Base-by-base conservation (phyloP, 768 basidiomycete species). In the Scleroderma bovista region DNA sequence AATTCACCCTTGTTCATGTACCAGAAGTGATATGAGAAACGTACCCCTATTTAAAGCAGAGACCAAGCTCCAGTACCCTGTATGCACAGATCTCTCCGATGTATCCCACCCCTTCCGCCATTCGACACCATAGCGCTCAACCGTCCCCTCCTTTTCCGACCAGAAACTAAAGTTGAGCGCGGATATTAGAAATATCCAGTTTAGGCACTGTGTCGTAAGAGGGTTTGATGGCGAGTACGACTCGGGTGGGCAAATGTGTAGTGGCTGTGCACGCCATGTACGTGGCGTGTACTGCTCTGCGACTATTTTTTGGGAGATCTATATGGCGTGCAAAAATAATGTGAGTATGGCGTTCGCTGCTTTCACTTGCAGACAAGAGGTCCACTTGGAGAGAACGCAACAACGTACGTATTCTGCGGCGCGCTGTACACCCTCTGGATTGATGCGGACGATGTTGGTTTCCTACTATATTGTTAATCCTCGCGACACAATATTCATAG, bases 101-200 rank as follows among this genome's bases (percentile, higher is more conserved):
- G 67, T 70, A 13, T 67, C 69, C 87, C 89, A 91, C 1, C 81
- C 79, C 8, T 74, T 66, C 46, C 80, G 74, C 90, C 91, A 93
- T 57, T 83, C 75, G 3, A 94, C 82, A 19, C 86, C 88, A 60
- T 82, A 95, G 23, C 88, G 75, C 31, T 78, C 81, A 3, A 71
- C 56, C 6, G 56, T 65, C 0, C 80, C 79, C 53, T 84, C 81
- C 37, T 67, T 74, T 60, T 84, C 81, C 1, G 86, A 91, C 93
- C 93, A 94, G 66, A 90, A 95, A 59, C 79, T 88, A 66, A 90
- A 95, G 66, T 92, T 95, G 45, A 91, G 76, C 15, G 84, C 78
- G 2, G 86, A 92, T 37, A 94, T 83, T 52, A 89, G 78, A 67
- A 94, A 93, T 51, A 94, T 84, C 91, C 91, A 94, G 68, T 93